Conservation (phyloP, 768 basidiomycete species). For the Paxillus rubicundulus region DNA sequence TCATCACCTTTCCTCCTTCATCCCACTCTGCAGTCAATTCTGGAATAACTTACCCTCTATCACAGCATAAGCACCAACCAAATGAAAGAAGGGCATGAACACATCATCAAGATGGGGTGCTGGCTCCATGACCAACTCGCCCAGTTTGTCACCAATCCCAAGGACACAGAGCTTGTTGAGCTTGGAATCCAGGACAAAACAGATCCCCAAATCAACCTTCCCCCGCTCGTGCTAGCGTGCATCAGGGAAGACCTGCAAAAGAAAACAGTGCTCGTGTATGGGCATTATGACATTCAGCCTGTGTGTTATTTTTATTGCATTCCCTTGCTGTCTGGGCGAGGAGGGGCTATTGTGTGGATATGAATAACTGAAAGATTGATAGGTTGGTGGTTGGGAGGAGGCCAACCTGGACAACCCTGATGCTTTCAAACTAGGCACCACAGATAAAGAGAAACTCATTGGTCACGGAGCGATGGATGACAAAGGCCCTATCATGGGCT, state of each 20-base stretch:
- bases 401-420: slow-evolving; percentile 37
- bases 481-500: slow-evolving; percentile 86
- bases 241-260: background rate
- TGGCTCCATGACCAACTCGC: background rate
- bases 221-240: background rate
- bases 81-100: background rate
- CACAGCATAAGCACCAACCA: background rate
- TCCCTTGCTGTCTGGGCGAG: background rate
- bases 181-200: background rate
- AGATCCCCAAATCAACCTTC: background rate
- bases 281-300: slow-evolving; percentile 91
- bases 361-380: too few species aligned
- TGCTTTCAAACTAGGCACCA: slow-evolving; percentile 62
- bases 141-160: background rate
- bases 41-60: background rate
- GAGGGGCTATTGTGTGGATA: background rate
- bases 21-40: too few species aligned
- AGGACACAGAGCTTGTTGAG: background rate
- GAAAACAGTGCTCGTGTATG: slow-evolving; percentile 88
- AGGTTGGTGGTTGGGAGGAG: background rate
- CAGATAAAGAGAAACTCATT: slow-evolving; percentile 52
- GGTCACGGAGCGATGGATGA: slow-evolving; percentile 87
- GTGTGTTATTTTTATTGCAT: slow-evolving; percentile 36
- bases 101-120: background rate
- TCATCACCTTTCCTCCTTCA: too few species aligned